These are phyloP conservation scores for Astragalus glycyphyllos DNA, from an alignment of 306 rosid species.

Conservation along the genomic window DNA sequence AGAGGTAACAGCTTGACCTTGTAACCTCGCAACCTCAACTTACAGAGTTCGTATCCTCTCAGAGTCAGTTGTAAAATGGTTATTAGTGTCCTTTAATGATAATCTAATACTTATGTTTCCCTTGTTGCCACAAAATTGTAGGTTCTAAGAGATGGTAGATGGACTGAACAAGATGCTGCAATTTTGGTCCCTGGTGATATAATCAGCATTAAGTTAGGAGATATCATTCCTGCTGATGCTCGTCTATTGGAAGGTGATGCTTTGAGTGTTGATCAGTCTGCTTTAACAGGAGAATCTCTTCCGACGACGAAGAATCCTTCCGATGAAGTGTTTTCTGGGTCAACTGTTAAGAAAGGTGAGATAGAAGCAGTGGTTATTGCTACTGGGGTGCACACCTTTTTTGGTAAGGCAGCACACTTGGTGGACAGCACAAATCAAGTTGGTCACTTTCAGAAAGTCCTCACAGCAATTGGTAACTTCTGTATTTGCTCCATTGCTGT, in stretches of 20 bases:
- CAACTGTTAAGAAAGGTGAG: conserved; percentile 98
- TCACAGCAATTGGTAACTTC: conserved; percentile 97
- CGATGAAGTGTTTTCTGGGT: conserved; percentile 97
- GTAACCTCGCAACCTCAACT: too few relatives aligned
- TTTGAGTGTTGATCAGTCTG: conserved; percentile 96
- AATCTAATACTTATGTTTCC: not conserved
- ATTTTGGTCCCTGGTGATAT: conserved; percentile 98
- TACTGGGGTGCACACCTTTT: conserved; percentile 98
- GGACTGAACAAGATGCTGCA: conserved; percentile 96
- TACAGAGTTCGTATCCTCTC: too few relatives aligned
- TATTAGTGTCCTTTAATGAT: too few relatives aligned
- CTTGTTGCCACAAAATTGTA: conserved; percentile 43
- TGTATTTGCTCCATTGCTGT: conserved; percentile 94
- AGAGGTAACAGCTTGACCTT: too few relatives aligned
- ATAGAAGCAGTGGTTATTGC: conserved; percentile 98
- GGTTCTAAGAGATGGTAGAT: conserved; percentile 95
- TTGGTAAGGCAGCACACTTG: conserved; percentile 96
- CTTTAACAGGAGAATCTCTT: conserved; percentile 96
- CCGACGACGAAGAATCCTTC: conserved; percentile 90
- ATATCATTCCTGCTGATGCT: conserved; percentile 97
- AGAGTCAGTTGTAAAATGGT: too few relatives aligned
- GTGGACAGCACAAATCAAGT: conserved; percentile 99
- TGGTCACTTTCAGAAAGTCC: conserved; percentile 99
- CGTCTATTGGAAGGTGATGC: conserved; percentile 99
- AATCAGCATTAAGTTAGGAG: conserved; percentile 94